Evolutionary conservation across 1,139 yeast genomes (phyloP).

Genomic region (Debaryomyces sp.): DNA sequence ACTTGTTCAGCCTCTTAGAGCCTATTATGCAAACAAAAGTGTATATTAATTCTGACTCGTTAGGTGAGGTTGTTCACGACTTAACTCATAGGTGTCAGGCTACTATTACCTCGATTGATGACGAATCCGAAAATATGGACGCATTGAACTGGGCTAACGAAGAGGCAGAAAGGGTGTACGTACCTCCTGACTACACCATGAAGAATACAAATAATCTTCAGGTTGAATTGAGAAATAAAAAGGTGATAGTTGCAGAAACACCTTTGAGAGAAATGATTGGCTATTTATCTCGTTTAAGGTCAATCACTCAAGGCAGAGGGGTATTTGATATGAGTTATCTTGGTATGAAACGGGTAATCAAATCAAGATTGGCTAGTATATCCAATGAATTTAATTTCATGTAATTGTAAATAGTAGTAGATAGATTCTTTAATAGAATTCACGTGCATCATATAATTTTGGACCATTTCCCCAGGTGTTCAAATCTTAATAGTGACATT

Average conservation of each 20-base stretch:
- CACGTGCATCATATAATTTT: constrained; percentile 1
- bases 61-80: constrained; percentile 87
- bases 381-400: constrained; percentile 20
- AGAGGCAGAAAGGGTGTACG: constrained; percentile 53
- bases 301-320: constrained; percentile 90
- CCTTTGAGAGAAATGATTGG: constrained; percentile 93
- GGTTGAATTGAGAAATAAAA: constrained; percentile 38
- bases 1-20: constrained; percentile 63
- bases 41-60: constrained; percentile 64
- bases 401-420: constrained; percentile 5
- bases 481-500: neutral
- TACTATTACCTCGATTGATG: constrained; percentile 63
- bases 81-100: constrained; percentile 70
- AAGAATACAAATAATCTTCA: constrained; percentile 14
- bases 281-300: constrained; percentile 73
- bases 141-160: constrained; percentile 46
- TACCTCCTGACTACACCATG: constrained; percentile 63
- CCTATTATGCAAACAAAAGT: constrained; percentile 86
- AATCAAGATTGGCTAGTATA: constrained; percentile 43
- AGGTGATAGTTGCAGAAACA: constrained; percentile 70
- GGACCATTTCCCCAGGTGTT: constrained; percentile 5
- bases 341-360: constrained; percentile 67
- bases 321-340: constrained; percentile 76
- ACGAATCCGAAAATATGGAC: constrained; percentile 50
- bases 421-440: neutral